A percentile compares a stretch with the other conserved stretches of the same genome.
These are phyloP conservation scores for Rhodotorula sp. DNA, from an alignment of 1,284 basidiomycete species.

Conservation along the genomic window DNA sequence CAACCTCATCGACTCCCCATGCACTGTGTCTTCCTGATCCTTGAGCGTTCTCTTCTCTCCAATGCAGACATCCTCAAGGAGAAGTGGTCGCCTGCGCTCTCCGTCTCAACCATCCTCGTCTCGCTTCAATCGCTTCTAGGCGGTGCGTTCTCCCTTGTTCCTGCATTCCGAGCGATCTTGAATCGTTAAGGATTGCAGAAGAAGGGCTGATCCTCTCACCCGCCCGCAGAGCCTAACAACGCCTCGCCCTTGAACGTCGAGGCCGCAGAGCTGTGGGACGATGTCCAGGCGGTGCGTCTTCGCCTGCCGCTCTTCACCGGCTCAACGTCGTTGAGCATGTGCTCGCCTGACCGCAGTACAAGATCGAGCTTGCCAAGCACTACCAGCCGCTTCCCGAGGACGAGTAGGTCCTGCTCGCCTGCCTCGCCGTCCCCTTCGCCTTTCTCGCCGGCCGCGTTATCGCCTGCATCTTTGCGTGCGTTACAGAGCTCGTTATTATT, in stretches of 20 bases:
- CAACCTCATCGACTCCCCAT: constrained; percentile 53
- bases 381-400: constrained; percentile 67
- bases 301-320: too few relatives aligned
- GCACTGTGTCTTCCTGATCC: too few relatives aligned
- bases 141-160: constrained; percentile 6
- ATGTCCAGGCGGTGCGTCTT: constrained; percentile 49
- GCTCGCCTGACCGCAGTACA: constrained; percentile 54
- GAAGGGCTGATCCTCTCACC: neutral
- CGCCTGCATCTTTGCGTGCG: neutral
- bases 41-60: neutral
- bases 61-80: constrained; percentile 56
- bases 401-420: constrained; percentile 5
- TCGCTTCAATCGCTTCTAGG: constrained; percentile 79
- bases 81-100: constrained; percentile 86
- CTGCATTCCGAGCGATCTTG: neutral
- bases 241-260: constrained; percentile 79
- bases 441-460: neutral
- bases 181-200: neutral
- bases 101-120: constrained; percentile 80
- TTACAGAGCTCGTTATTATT: too few relatives aligned
- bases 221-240: constrained; percentile 69
- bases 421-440: neutral
- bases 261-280: constrained; percentile 71
- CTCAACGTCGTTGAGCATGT: neutral
- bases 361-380: constrained; percentile 66